Percentiles rank a stretch among this genome's conserved stretches.
phyloP scores from a whole-genome alignment of 2,329 filamentous ascomycete genomes.

The Ceratocystis alfenasii region DNA sequence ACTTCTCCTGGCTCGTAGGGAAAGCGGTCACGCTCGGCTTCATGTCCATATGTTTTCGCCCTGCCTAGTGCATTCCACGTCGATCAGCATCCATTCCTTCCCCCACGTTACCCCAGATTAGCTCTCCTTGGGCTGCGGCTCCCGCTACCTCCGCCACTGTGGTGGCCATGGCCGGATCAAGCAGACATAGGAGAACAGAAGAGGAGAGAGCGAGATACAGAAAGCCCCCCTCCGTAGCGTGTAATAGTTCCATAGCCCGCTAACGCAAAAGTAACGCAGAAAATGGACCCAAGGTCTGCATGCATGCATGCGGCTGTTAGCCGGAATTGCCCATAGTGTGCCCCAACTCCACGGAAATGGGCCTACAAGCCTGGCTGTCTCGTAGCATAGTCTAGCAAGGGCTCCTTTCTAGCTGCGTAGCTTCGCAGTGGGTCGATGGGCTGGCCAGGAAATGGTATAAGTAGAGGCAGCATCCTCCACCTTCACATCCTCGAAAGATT shows the following conservation, averaged over 20 bases:
- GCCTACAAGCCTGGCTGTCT: neutral
- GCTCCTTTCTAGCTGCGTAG: too few relatives aligned
- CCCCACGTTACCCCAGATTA: slow-evolving; percentile 8
- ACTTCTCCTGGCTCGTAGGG: too few relatives aligned
- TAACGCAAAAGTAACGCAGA: too few relatives aligned
- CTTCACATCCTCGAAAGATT: neutral
- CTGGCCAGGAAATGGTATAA: neutral
- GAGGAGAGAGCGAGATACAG: neutral
- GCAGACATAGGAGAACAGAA: neutral
- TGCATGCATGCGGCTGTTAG: neutral
- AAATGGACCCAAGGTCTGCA: too few relatives aligned
- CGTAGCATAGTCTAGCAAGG: too few relatives aligned
- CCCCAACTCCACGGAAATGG: slow-evolving; percentile 3
- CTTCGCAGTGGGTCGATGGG: neutral
- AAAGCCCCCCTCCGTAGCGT: neutral
- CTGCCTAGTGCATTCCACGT: neutral
- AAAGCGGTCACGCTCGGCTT: too few relatives aligned
- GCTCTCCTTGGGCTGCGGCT: neutral
- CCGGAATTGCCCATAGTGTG: neutral
- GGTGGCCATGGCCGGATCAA: slow-evolving; percentile 1
- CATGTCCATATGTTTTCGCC: neutral
- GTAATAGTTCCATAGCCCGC: too few relatives aligned
- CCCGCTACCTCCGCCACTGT: neutral
- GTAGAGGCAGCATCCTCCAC: neutral
- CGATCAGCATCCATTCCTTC: neutral